Evolutionary conservation across 2,329 filamentous ascomycete species (phyloP), one percentile per base, ranked within the genome.

Genomic region (Calonectria naviculata): DNA sequence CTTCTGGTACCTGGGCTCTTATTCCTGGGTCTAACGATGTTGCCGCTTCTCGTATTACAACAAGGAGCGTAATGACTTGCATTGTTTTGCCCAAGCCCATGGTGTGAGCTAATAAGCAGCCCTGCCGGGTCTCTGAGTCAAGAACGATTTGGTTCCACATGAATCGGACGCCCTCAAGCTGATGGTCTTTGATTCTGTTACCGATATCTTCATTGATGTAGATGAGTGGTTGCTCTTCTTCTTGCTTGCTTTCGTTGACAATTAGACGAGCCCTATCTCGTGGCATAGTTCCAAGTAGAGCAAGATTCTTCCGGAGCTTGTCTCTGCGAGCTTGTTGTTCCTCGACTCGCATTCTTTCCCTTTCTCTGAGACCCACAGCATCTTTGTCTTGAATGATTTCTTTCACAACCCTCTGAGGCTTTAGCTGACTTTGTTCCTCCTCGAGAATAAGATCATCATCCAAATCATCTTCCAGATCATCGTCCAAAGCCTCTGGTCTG

Each of bases 1-100:
- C 85, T 15, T 86, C 72, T 0, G 95, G 95, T 36, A 98, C 89
- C 80, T 97, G 94, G 0, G 85, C 84, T 4, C 82, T 83, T 7
- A 96, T 83, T 0, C 84, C 81, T 0, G 84, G 81, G 65, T 95
- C 89, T 0, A 80, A 34, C 0, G 93, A 95, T 24, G 80, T 80
- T 5, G 90, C 87, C 4, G 94, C 90, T 75, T 94, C 89, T 5
- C 91, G 87, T 71, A 98, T 89, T 0, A 94, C 92, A 19, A 93
- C 88, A 7, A 98, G 88, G n/a, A 98, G 85, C 0, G 94, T 93
- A 70, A 98, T 94, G 7, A 95, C 90, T 84, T 98, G 95, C 92
- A 97, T 95, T 0, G 95, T 97, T 84, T 98, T 98, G 19, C 95
- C 95, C 3, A 98, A 84, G 1, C 95, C 95, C 95, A 98, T 98